Conservation (phyloP, 73 alveolate genomes). For the Tetrahymena malaccensis region DNA sequence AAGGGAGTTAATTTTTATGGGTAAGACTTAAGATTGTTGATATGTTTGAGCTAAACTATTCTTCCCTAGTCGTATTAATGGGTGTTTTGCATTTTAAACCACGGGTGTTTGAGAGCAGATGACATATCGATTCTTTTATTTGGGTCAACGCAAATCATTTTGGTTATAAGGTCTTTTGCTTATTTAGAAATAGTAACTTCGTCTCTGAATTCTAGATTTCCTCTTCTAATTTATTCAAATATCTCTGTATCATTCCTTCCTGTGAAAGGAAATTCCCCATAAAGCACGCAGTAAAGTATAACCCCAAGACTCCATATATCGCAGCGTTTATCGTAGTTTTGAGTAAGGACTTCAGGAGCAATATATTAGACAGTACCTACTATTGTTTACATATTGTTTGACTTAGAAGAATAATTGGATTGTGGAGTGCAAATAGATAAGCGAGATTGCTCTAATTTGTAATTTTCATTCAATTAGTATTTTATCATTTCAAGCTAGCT, state of each 20-base stretch:
- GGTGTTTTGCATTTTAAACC: slow-evolving; percentile 19
- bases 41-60: background rate
- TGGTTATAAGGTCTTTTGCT: background rate
- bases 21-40: background rate
- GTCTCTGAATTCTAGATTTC: background rate
- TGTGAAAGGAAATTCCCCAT: background rate
- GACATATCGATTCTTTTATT: slow-evolving; percentile 42
- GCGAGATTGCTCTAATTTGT: background rate
- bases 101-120: slow-evolving; percentile 56
- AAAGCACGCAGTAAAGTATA: background rate
- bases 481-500: background rate
- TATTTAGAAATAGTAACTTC: background rate
- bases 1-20: background rate
- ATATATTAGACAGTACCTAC: background rate
- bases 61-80: background rate
- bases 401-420: background rate
- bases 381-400: background rate
- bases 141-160: slow-evolving; percentile 20
- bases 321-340: background rate
- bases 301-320: slow-evolving; percentile 6
- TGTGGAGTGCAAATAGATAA: background rate
- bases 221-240: background rate
- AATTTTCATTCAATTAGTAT: background rate
- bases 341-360: slow-evolving; percentile 13
- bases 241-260: background rate